Conservation (phyloP, 352 stramenopile genomes). For the Phytophthora multivora region DNA sequence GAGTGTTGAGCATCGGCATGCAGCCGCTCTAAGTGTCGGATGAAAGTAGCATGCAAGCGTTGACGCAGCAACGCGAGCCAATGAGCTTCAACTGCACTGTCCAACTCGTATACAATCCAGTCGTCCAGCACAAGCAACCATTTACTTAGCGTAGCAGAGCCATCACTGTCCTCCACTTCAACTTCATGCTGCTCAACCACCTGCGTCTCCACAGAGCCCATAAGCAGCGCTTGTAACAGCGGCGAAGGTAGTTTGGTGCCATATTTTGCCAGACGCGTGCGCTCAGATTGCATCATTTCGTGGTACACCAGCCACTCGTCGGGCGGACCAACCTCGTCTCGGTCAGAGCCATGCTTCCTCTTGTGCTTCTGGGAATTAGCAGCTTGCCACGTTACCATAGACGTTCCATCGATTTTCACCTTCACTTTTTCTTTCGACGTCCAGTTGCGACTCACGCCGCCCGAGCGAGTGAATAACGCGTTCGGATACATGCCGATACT, state of each 20-base stretch:
- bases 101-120: constrained; percentile 75
- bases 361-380: constrained; percentile 31
- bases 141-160: constrained; percentile 12
- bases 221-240: constrained; percentile 64
- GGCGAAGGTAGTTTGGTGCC: constrained; percentile 67
- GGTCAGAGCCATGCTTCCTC: constrained; percentile 23
- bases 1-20: constrained; percentile 37
- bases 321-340: constrained; percentile 29
- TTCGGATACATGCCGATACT: constrained; percentile 81
- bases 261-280: constrained; percentile 69
- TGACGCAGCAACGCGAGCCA: constrained; percentile 56
- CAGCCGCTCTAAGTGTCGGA: constrained; percentile 69
- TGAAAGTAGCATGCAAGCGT: constrained; percentile 65
- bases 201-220: constrained; percentile 53
- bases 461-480: constrained; percentile 51
- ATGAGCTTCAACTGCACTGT: constrained; percentile 44
- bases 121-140: constrained; percentile 74
- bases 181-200: constrained; percentile 34
- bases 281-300: constrained; percentile 86
- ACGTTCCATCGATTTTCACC: constrained; percentile 66
- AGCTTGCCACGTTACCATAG: constrained; percentile 49
- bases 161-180: constrained; percentile 11
- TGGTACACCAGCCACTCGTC: constrained; percentile 83
- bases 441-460: constrained; percentile 59
- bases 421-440: constrained; percentile 86